phyloP scores from a whole-genome alignment of 176 grass and related monocot species.

The Ampelocalamus luodianensis region DNA sequence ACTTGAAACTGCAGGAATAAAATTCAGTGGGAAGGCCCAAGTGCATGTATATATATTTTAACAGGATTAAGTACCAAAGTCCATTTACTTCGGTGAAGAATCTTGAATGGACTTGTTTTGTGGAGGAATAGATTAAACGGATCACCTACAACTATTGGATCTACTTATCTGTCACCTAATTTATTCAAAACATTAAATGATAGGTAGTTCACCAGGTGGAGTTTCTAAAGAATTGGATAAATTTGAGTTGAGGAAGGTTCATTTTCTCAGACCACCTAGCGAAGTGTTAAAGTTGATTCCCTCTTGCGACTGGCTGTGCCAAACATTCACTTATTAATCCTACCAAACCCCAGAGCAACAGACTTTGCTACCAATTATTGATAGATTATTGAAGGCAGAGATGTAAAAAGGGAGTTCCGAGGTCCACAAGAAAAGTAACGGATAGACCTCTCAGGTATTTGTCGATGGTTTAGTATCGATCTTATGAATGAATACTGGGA shows the following conservation, averaged over 20 bases:
- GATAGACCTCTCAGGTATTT: not conserved
- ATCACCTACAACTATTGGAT: not conserved
- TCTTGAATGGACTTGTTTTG: not conserved
- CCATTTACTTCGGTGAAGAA: conserved; percentile 7
- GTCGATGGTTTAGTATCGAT: too few relatives aligned
- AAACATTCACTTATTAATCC: not conserved
- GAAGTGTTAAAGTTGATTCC: not conserved
- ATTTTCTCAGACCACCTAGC: not conserved
- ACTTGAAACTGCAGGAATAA: not conserved
- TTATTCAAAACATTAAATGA: not conserved
- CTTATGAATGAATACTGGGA: too few relatives aligned
- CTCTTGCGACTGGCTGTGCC: not conserved
- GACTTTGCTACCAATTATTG: not conserved
- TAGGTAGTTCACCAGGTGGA: not conserved
- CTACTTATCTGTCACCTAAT: not conserved
- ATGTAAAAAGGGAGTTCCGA: not conserved
- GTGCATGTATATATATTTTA: not conserved
- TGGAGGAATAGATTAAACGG: not conserved
- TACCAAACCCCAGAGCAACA: not conserved
- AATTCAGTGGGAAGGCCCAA: not conserved
- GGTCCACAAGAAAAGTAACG: not conserved
- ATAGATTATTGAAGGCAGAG: not conserved
- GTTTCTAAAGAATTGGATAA: not conserved
- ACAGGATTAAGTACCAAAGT: not conserved
- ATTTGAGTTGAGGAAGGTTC: conserved; percentile 8